A percentile compares a stretch with the other conserved stretches of the same genome.
These are phyloP conservation scores for Verticillium klebahnii DNA, from an alignment of 2,329 filamentous ascomycete genomes.

Conservation along the genomic window DNA sequence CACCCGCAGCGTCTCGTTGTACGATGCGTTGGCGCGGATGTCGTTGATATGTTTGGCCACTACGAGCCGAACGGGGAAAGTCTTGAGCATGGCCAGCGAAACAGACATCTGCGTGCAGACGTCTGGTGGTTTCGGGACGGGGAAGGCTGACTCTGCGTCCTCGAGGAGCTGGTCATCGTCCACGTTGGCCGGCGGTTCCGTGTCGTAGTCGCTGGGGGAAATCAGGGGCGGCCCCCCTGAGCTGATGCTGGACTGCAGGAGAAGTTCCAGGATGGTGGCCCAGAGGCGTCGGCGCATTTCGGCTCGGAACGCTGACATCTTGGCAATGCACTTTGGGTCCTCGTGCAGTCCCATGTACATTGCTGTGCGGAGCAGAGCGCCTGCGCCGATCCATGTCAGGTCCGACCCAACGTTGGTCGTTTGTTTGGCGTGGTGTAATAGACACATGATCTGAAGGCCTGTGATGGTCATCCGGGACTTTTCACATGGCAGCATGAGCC, in stretches of 20 bases:
- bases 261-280: conserved; percentile 51
- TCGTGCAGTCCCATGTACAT: conserved; percentile 56
- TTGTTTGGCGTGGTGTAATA: conserved; percentile 45
- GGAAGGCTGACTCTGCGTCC: conserved; percentile 15
- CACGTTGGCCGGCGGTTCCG: conserved; percentile 42
- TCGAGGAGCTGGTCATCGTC: conserved; percentile 47
- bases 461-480: conserved; percentile 45
- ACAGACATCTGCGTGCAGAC: conserved; percentile 45
- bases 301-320: conserved; percentile 40
- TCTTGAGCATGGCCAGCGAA: conserved; percentile 38
- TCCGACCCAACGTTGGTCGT: conserved; percentile 43
- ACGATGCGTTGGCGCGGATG: conserved; percentile 35
- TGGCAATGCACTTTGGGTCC: conserved; percentile 45
- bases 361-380: conserved; percentile 46
- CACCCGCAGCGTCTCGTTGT: conserved; percentile 41
- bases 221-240: conserved; percentile 47
- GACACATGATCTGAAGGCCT: conserved; percentile 46
- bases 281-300: conserved; percentile 54
- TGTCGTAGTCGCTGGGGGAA: conserved; percentile 42
- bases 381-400: conserved; percentile 46
- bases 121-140: conserved; percentile 15
- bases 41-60: conserved; percentile 43
- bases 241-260: conserved; percentile 45
- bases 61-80: conserved; percentile 36
- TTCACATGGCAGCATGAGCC: conserved; percentile 40